phyloP scores from a whole-genome alignment of 2,329 filamentous ascomycete species.

The Cercospora sp. region DNA sequence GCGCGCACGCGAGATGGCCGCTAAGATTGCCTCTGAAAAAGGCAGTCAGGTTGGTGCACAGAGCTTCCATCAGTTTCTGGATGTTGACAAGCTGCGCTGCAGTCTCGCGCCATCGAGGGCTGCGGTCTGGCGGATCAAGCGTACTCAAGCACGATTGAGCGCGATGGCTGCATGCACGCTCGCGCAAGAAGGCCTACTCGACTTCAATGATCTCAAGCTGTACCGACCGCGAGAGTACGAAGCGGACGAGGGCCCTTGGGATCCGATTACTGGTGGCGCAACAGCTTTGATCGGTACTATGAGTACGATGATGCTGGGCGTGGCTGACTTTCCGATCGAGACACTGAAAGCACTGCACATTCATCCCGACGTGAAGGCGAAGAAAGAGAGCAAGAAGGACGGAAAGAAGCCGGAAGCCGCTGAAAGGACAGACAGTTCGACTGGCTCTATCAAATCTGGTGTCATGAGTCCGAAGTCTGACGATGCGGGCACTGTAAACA shows the following conservation, averaged over 20 bases:
- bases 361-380: conserved; percentile 39
- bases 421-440: conserved; percentile 15
- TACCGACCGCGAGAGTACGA: conserved; percentile 67
- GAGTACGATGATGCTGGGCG: conserved; percentile 75
- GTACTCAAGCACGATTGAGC: conserved; percentile 67
- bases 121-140: conserved; percentile 73
- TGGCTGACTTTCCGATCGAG: conserved; percentile 68
- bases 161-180: conserved; percentile 71
- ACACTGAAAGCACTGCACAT: conserved; percentile 53
- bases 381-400: conserved; percentile 26
- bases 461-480: conserved; percentile 14
- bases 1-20: conserved; percentile 43
- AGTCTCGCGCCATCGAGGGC: conserved; percentile 65
- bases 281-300: conserved; percentile 81
- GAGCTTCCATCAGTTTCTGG: conserved; percentile 54
- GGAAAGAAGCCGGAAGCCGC: conserved; percentile 22
- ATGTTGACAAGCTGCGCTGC: conserved; percentile 68
- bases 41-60: conserved; percentile 46
- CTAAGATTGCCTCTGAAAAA: conserved; percentile 46
- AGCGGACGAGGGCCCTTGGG: conserved; percentile 74
- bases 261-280: conserved; percentile 75
- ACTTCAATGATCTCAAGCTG: conserved; percentile 72
- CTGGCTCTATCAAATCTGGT: conserved; percentile 17
- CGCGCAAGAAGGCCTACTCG: conserved; percentile 62
- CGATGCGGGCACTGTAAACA: neutral